Conservation (phyloP, 2,329 filamentous ascomycete genomes). For the Pseudocercospora musae region DNA sequence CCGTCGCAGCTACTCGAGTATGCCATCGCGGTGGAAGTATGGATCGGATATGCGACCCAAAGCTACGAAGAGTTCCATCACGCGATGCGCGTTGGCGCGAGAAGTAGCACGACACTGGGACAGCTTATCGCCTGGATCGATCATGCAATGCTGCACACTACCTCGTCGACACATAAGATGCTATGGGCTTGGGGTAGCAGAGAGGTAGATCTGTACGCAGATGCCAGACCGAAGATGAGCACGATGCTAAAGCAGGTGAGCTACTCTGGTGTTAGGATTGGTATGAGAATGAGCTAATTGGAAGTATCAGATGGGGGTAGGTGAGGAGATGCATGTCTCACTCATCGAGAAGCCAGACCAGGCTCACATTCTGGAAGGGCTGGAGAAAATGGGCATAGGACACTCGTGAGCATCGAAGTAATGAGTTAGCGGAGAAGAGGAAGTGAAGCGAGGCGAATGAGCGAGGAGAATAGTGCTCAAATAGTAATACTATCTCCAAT, state of each 20-base stretch:
- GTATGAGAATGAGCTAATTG: background rate
- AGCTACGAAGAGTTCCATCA: background rate
- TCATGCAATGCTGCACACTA: background rate
- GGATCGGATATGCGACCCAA: background rate
- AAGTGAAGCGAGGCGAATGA: background rate
- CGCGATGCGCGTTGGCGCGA: background rate
- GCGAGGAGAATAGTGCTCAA: too few relatives aligned
- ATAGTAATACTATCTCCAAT: too few relatives aligned
- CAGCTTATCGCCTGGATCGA: background rate
- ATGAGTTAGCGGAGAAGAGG: too few relatives aligned
- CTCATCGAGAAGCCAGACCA: background rate
- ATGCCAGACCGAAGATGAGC: background rate
- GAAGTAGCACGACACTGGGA: background rate
- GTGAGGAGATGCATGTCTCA: background rate
- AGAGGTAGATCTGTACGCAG: background rate
- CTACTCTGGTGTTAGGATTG: background rate
- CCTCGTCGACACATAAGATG: background rate
- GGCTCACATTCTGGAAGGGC: background rate
- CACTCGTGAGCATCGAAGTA: background rate
- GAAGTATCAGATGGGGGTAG: background rate
- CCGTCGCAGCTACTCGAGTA: background rate
- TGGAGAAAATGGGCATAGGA: background rate
- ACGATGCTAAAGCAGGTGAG: background rate
- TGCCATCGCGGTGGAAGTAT: background rate
- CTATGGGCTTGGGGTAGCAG: background rate